Conservation (phyloP, 2,329 filamentous ascomycete genomes). For the Colletotrichum sp. region DNA sequence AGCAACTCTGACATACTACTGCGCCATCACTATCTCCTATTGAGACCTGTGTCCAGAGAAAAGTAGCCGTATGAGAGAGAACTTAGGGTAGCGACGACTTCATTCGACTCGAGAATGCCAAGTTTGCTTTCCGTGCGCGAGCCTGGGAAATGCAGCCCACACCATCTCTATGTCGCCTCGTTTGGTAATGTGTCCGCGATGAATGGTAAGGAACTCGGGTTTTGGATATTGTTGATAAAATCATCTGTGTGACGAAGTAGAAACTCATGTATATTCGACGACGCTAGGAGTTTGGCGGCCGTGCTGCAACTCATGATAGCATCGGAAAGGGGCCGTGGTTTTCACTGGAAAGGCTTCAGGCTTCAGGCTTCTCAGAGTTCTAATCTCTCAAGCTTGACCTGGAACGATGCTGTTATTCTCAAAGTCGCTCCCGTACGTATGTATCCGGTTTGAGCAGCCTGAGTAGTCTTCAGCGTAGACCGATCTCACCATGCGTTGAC, state of each 20-base stretch:
- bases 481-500: neutral
- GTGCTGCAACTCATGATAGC: neutral
- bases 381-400: neutral
- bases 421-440: neutral
- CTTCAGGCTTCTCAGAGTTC: neutral
- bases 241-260: neutral
- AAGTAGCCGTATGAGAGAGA: too few relatives aligned
- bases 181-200: neutral
- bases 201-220: neutral
- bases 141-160: neutral
- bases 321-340: neutral
- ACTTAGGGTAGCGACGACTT: too few relatives aligned
- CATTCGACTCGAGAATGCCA: neutral
- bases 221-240: neutral
- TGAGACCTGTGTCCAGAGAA: neutral
- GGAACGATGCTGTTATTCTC: neutral
- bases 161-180: neutral
- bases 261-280: neutral
- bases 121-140: neutral
- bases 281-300: neutral
- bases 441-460: neutral
- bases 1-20: too few relatives aligned
- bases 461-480: neutral
- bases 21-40: rapidly evolving
- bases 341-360: neutral